phyloP scores from a whole-genome alignment of 2,329 filamentous ascomycete species.

The Myriangium duriaei region DNA sequence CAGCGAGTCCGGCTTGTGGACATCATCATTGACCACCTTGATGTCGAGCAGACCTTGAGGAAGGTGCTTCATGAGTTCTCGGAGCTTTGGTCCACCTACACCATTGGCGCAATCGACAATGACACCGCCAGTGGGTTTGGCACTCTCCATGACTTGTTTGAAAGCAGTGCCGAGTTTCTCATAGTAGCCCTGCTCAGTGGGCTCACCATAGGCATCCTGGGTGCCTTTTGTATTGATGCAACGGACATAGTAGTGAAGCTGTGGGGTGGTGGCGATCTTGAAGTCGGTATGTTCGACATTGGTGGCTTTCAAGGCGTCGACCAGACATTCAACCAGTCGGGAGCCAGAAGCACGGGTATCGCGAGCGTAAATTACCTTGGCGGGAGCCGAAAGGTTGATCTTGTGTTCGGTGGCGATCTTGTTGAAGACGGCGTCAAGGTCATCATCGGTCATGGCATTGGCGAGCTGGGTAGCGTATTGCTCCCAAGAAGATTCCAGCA shows the following conservation, averaged over 20 bases:
- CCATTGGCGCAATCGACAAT: slow-evolving; percentile 95
- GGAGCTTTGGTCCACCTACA: slow-evolving; percentile 83
- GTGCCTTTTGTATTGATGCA: slow-evolving; percentile 89
- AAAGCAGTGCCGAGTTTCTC: slow-evolving; percentile 81
- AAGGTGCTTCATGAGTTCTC: slow-evolving; percentile 73
- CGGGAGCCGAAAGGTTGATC: slow-evolving; percentile 57
- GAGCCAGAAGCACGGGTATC: slow-evolving; percentile 90
- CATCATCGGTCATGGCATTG: slow-evolving; percentile 65
- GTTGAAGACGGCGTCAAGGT: slow-evolving; percentile 64
- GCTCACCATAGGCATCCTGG: slow-evolving; percentile 73
- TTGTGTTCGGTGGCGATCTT: slow-evolving; percentile 62
- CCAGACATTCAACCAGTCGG: slow-evolving; percentile 64
- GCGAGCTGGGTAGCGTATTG: slow-evolving; percentile 75
- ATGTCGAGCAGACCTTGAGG: slow-evolving; percentile 65
- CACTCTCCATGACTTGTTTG: slow-evolving; percentile 65
- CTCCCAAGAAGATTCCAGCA: slow-evolving; percentile 93
- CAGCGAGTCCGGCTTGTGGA: slow-evolving; percentile 75
- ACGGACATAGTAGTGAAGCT: slow-evolving; percentile 90
- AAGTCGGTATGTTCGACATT: slow-evolving; percentile 67
- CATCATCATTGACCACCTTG: slow-evolving; percentile 84
- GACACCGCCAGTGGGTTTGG: slow-evolving; percentile 59
- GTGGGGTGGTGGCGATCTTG: slow-evolving; percentile 90
- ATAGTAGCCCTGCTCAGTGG: slow-evolving; percentile 88
- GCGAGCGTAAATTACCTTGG: slow-evolving; percentile 76
- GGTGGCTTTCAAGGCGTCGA: slow-evolving; percentile 66